Evolutionary conservation across 352 stramenopile genomes (phyloP).

Genomic region (Paralagenidium karlingii): DNA sequence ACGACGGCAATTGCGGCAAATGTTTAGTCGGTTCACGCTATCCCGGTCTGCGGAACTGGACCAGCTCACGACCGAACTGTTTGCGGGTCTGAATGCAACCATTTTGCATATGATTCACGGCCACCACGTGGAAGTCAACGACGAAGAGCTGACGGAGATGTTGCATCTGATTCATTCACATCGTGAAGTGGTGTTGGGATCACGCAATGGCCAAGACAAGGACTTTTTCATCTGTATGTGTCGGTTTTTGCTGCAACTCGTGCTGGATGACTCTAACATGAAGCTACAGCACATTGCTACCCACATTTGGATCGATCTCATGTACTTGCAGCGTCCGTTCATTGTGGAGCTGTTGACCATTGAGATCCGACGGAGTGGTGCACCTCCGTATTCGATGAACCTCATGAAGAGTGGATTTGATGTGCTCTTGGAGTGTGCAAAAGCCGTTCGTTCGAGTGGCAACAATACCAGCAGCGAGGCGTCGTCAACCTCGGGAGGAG

Average conservation of each 20-base stretch:
- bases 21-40: conserved; percentile 32
- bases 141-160: conserved; percentile 33
- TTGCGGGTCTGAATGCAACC: conserved; percentile 32
- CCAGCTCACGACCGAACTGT: conserved; percentile 30
- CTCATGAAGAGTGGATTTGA: conserved; percentile 75
- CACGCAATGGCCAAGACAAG: conserved; percentile 37
- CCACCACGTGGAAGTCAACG: conserved; percentile 28
- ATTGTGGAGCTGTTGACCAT: conserved; percentile 45
- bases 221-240: conserved; percentile 53
- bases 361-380: conserved; percentile 35
- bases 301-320: conserved; percentile 55
- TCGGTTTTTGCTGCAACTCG: conserved; percentile 39
- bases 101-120: conserved; percentile 50
- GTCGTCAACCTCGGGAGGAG: no score
- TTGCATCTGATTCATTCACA: conserved; percentile 44
- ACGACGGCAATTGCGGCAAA: conserved; percentile 21
- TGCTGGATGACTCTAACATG: conserved; percentile 15
- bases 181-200: conserved; percentile 39
- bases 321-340: conserved; percentile 36
- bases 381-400: conserved; percentile 49
- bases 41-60: conserved; percentile 42
- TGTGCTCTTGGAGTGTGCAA: conserved; percentile 22
- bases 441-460: neutral
- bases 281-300: conserved; percentile 31
- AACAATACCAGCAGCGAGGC: conserved; percentile 1